phyloP scores from a whole-genome alignment of 352 stramenopile species.

The Phytophthora ohioensis region DNA sequence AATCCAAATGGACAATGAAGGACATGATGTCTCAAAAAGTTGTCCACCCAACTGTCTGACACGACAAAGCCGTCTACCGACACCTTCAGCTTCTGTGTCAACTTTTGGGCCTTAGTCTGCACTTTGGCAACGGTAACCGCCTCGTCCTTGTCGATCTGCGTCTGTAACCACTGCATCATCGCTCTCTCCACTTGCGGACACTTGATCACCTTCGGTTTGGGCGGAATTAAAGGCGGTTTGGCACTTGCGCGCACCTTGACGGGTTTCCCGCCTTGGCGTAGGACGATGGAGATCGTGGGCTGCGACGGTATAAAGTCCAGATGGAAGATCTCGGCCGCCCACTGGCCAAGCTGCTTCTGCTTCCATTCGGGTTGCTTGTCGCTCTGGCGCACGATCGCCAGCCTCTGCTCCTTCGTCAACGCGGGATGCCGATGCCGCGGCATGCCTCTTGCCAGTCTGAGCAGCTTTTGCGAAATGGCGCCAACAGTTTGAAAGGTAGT shows the following conservation, averaged over 20 bases:
- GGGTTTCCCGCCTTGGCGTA: slow-evolving; percentile 64
- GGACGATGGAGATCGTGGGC: slow-evolving; percentile 78
- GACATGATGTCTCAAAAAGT: slow-evolving; percentile 35
- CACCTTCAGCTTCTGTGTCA: slow-evolving; percentile 20
- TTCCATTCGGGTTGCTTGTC: slow-evolving; percentile 67
- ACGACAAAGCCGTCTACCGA: slow-evolving; percentile 32
- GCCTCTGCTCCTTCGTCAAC: slow-evolving; percentile 74
- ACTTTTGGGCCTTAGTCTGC: slow-evolving; percentile 23
- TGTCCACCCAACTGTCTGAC: slow-evolving; percentile 43
- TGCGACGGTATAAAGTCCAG: slow-evolving; percentile 70
- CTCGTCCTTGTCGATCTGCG: slow-evolving; percentile 32
- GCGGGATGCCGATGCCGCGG: slow-evolving; percentile 29
- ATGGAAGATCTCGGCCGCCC: slow-evolving; percentile 67
- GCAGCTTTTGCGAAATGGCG: background rate
- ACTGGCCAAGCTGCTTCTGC: slow-evolving; percentile 72
- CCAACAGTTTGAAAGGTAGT: background rate
- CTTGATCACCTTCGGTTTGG: slow-evolving; percentile 61
- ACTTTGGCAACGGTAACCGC: slow-evolving; percentile 28
- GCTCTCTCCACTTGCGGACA: slow-evolving; percentile 72
- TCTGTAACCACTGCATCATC: slow-evolving; percentile 68
- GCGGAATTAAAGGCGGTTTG: slow-evolving; percentile 44
- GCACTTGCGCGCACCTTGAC: slow-evolving; percentile 40
- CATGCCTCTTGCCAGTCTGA: background rate
- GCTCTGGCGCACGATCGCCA: slow-evolving; percentile 73
- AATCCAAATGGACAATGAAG: slow-evolving; percentile 38